Conservation (phyloP, 208 protist species). For the Leishmania gerbilli region DNA sequence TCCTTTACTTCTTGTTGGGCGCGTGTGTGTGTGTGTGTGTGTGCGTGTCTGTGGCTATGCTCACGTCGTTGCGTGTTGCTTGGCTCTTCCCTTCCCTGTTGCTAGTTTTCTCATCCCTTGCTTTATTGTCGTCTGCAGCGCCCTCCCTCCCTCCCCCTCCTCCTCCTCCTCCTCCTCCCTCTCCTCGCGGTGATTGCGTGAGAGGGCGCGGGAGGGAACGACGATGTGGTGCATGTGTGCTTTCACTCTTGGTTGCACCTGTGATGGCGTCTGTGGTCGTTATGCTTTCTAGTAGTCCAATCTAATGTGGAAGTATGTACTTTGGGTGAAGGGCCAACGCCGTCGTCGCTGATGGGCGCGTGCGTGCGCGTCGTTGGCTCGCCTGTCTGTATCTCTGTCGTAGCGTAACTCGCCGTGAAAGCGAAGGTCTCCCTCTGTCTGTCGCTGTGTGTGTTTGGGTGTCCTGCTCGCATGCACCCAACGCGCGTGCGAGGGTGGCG, state of each 20-base stretch:
- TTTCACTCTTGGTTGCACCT: neutral
- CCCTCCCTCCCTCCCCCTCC: neutral
- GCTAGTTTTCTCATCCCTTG: constrained; percentile 4
- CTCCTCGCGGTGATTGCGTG: neutral
- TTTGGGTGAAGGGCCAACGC: neutral
- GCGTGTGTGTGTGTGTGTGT: neutral
- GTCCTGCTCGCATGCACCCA: neutral
- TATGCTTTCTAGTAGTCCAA: neutral
- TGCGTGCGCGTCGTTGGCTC: neutral
- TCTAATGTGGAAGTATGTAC: neutral
- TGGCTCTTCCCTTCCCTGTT: neutral
- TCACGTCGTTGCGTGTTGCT: neutral
- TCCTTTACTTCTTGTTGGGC: neutral
- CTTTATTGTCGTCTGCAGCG: neutral
- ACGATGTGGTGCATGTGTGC: neutral
- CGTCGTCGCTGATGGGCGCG: neutral
- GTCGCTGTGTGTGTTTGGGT: neutral
- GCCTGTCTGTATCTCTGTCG: no score
- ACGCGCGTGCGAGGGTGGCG: neutral
- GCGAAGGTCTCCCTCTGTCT: neutral
- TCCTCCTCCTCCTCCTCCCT: neutral
- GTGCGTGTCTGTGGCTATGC: neutral
- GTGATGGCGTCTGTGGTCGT: neutral
- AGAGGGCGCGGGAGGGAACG: neutral
- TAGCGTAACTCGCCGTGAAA: neutral